Evolutionary conservation across 1,284 basidiomycete genomes (phyloP), one percentile per base, ranked within the genome.

Genomic region (Moesziomyces globuligerus): DNA sequence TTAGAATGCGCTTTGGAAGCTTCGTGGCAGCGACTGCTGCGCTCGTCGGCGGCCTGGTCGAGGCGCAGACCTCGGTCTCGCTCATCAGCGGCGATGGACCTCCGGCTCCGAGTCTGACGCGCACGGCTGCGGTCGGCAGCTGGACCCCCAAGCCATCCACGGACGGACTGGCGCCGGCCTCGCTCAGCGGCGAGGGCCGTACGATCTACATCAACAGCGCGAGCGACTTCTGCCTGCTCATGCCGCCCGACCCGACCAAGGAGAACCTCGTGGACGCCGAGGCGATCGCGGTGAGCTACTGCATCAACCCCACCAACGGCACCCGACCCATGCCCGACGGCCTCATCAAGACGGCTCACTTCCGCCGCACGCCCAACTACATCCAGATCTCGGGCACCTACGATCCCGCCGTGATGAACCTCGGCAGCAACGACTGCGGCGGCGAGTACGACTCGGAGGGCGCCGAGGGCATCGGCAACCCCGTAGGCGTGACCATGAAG

Each of bases 231-330:
- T 80, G 78, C 53, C 47, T 79, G 25, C 56, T 79, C 24, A 76
- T 76, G 72, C 78, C 78, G 2, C 78, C 78, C 13, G 66, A 80
- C 34, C 75, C 78, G 48, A 65, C 57, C 43, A 74, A 43, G 34
- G 32, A 79, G 52, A 78, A 79, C 46, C 36, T 80, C 23, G 78
- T 80, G 2, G 77, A 78, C 18, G 78, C 78, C 13, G 78, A 79
- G 45, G 75, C 78, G 5, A 40, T 62, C 26, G 78, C 78, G 1
- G 78, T 79, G 11, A 58, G 75, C 10, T 80, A 80, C 67, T 80
- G 78, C 59, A 72, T 57, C 38, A 65, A 76, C 40, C 75, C 78
- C 0, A 48, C 45, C 40, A 80, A 80, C 45, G 69, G 73, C 21
- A 73, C 74, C 1, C 58, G 78, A 6, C 78, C 72, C 50, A 68